Percentiles rank a stretch among this genome's conserved stretches.
Conservation (phyloP, 2,329 filamentous ascomycete species). For the Botryotinia convoluta region DNA sequence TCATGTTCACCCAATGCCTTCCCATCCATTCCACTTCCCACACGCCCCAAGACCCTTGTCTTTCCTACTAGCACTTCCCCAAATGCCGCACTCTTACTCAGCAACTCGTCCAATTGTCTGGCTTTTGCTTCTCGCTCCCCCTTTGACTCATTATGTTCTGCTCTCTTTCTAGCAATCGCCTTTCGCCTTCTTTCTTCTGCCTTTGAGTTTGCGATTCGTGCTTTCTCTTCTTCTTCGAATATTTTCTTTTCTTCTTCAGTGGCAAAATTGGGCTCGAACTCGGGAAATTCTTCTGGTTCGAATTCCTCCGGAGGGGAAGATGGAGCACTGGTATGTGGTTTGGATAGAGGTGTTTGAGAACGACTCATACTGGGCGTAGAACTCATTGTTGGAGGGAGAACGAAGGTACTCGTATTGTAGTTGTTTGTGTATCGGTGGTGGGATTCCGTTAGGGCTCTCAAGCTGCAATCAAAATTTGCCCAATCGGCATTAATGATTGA, state of each 20-base stretch:
- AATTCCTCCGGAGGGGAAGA: conserved; percentile 30
- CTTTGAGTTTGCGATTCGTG: conserved; percentile 48
- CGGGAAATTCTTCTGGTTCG: conserved; percentile 18
- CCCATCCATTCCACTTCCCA: conserved; percentile 59
- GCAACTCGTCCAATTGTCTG: conserved; percentile 56
- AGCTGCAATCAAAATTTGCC: too few species aligned
- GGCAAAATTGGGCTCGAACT: conserved; percentile 27
- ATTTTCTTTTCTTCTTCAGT: conserved; percentile 35
- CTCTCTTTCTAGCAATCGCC: conserved; percentile 44
- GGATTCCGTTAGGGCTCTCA: neutral
- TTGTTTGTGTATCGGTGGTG: neutral
- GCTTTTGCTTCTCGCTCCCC: conserved; percentile 57
- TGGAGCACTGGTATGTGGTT: conserved; percentile 29
- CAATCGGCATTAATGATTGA: neutral
- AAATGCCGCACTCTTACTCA: conserved; percentile 59
- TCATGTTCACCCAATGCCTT: conserved; percentile 62
- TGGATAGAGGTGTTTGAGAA: conserved; percentile 27
- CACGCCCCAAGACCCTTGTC: conserved; percentile 59
- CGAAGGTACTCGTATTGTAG: neutral
- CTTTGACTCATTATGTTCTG: conserved; percentile 46
- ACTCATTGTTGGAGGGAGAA: conserved; percentile 14
- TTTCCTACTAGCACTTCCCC: conserved; percentile 62
- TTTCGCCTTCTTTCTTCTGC: conserved; percentile 39
- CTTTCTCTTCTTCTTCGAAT: conserved; percentile 47
- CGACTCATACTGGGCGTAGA: conserved; percentile 20